phyloP scores from a whole-genome alignment of 2,329 filamentous ascomycete genomes.

The Tolypocladium guangdongense region DNA sequence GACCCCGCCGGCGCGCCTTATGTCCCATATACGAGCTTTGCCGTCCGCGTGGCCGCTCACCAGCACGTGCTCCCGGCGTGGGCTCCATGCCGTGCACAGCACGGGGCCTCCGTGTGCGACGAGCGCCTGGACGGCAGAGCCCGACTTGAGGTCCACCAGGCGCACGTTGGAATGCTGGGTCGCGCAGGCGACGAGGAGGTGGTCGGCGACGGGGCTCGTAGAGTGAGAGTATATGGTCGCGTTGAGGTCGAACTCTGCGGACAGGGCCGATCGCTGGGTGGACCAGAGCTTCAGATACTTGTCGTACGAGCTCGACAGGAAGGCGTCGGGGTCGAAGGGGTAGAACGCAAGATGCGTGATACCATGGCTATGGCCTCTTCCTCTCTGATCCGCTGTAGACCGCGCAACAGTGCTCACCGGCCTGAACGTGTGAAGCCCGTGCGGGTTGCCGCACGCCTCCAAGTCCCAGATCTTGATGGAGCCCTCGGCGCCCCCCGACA shows the following conservation, averaged over 20 bases:
- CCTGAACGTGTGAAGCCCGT: slow-evolving; percentile 35
- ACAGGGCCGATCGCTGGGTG: slow-evolving; percentile 47
- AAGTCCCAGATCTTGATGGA: slow-evolving; percentile 83
- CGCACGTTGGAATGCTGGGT: slow-evolving; percentile 78
- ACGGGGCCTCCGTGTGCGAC: slow-evolving; percentile 59
- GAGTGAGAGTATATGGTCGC: slow-evolving; percentile 67
- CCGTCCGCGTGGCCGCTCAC: slow-evolving; percentile 81
- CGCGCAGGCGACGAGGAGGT: slow-evolving; percentile 76
- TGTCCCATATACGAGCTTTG: slow-evolving; percentile 75
- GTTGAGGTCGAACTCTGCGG: slow-evolving; percentile 57
- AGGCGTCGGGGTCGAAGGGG: slow-evolving; percentile 64
- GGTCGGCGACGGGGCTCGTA: slow-evolving; percentile 58
- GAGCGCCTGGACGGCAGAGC: slow-evolving; percentile 58
- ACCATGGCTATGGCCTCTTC: slow-evolving; percentile 50
- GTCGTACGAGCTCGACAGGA: slow-evolving; percentile 69
- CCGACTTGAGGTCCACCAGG: slow-evolving; percentile 76
- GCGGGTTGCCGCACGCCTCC: slow-evolving; percentile 43
- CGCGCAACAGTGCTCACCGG: slow-evolving; percentile 42
- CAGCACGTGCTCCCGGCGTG: slow-evolving; percentile 65
- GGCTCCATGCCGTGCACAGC: slow-evolving; percentile 69
- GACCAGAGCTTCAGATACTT: slow-evolving; percentile 67
- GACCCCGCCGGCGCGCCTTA: slow-evolving; percentile 65
- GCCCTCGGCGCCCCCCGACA: slow-evolving; percentile 79
- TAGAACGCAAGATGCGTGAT: slow-evolving; percentile 71
- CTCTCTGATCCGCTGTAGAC: slow-evolving; percentile 18